These are phyloP conservation scores for Hyphodiscus sp. DNA, from an alignment of 2,329 filamentous ascomycete species.

Conservation along the genomic window DNA sequence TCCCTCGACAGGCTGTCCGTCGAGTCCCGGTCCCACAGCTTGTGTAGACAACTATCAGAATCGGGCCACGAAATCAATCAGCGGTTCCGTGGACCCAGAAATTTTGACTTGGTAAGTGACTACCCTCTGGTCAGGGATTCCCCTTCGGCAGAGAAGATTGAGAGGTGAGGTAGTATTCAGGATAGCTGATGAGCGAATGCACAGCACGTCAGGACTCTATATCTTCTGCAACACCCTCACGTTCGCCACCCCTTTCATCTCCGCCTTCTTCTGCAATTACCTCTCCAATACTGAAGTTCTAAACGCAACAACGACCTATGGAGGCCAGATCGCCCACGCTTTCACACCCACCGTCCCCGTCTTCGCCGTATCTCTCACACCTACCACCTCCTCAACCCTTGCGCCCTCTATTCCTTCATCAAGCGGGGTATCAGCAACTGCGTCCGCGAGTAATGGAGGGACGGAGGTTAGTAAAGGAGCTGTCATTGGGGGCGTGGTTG, in stretches of 20 bases:
- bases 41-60: slow-evolving; percentile 9
- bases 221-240: slow-evolving; percentile 16
- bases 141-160: no score
- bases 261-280: slow-evolving; percentile 18
- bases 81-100: neutral
- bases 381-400: neutral
- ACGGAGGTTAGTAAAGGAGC: slow-evolving; percentile 2
- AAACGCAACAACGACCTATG: slow-evolving; percentile 4
- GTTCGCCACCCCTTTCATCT: slow-evolving; percentile 9
- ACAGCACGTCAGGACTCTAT: slow-evolving; percentile 18
- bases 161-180: neutral
- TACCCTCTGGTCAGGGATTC: no score
- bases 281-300: slow-evolving; percentile 7
- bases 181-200: neutral
- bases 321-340: slow-evolving; percentile 4
- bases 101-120: neutral
- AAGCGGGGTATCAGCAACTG: neutral
- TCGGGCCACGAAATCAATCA: neutral
- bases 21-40: slow-evolving; percentile 14
- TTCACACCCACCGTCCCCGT: slow-evolving; percentile 8
- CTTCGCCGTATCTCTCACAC: slow-evolving; percentile 2
- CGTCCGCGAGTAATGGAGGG: neutral
- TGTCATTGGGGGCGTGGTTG: slow-evolving; percentile 13
- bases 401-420: neutral
- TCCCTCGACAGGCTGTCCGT: slow-evolving; percentile 11